Percentiles rank a stretch among this genome's conserved stretches.
These are phyloP conservation scores for Plasmodium falciparum DNA, from an alignment of 169 alveolate species.

Conservation along the genomic window DNA sequence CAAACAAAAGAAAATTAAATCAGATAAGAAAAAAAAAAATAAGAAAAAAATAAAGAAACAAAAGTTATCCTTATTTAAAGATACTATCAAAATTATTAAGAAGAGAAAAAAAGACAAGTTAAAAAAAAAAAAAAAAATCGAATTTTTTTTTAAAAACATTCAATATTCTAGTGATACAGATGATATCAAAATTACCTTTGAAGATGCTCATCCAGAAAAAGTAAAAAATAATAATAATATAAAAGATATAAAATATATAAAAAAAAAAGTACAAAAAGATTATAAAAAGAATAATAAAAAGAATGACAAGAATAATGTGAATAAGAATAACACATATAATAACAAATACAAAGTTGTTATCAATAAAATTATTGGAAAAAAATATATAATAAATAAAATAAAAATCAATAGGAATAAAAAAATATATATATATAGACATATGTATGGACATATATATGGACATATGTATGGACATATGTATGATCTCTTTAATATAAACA, in stretches of 20 bases:
- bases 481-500: no score
- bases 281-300: not conserved
- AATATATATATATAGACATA: no score
- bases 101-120: constrained; percentile 19
- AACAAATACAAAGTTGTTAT: no score
- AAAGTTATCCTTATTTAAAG: constrained; percentile 4
- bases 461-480: no score
- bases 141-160: constrained; percentile 24
- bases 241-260: not conserved
- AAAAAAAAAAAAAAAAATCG: constrained; percentile 12
- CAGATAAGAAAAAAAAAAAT: not conserved
- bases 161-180: constrained; percentile 47
- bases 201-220: constrained; percentile 7
- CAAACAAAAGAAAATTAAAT: constrained; percentile 16
- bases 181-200: constrained; percentile 42
- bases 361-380: no score
- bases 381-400: no score
- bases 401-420: no score
- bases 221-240: not conserved
- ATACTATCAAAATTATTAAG: not conserved
- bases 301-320: not conserved
- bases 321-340: no score
- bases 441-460: no score
- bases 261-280: not conserved
- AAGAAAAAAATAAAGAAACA: not conserved